Evolutionary conservation across 192 early-diverging fungal genomes (phyloP), one percentile per base, ranked within the genome.

Genomic region (Coemansia sp.): DNA sequence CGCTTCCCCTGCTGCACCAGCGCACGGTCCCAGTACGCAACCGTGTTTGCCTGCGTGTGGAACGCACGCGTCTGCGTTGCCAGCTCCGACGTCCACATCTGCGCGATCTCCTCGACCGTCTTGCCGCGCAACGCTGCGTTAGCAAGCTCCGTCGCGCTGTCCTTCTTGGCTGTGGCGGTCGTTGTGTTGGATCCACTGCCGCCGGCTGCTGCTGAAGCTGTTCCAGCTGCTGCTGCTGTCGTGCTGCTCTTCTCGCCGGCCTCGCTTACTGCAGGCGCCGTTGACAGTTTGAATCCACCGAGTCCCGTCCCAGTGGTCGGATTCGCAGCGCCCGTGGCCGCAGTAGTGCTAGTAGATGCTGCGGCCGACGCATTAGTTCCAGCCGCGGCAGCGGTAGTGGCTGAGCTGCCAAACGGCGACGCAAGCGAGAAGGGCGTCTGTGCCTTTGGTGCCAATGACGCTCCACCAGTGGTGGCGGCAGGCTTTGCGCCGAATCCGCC

Each of bases 101-200:
- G 90, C 41, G 95, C 74, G 51, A 99, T 93, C 65, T 95, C 94
- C 64, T 95, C 93, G 80, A 99, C 85, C 25, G 92, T 94, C 79
- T 91, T 95, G 62, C 74, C 74, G 13, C 74, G 79, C 44, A 81
- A 62, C 44, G 74, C 79, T 0, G 74, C 61, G 43, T 81, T 81
- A 0, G 69, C 74, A 45, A 81, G 46, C 6, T 69, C 67, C 0
- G 71, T 61, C 16, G 74, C 89, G 90, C 69, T 94, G 89, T 69
- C 96, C 68, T 44, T 64, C 64, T 68, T 69, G 37, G 48, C 17
- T 5, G 85, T 74, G 9, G 61, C 60, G 14, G 46, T 51, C 7
- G 20, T 51, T 6, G 51, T 25, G 25, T 25, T 25, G 25, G 25
- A 25, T 25, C 25, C 25, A 25, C 25, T 25, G 25, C 25, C 25